These are phyloP conservation scores for Fusarium fujikuroi DNA, from an alignment of 2,329 filamentous ascomycete species.

Conservation along the genomic window DNA sequence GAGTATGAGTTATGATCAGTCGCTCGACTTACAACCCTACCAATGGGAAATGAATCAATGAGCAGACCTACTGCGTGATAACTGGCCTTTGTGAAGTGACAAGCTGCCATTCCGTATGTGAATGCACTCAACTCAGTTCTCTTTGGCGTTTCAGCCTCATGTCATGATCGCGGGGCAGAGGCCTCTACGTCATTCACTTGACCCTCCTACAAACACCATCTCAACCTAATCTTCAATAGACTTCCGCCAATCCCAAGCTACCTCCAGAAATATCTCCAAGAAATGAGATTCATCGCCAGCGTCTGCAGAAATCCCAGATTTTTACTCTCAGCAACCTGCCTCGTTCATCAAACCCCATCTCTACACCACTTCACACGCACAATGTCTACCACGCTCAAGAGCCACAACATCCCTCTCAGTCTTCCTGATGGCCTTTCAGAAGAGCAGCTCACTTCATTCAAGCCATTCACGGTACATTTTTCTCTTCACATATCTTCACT, in stretches of 20 bases:
- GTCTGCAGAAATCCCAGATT: slow-evolving; percentile 5
- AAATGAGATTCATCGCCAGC: slow-evolving; percentile 23
- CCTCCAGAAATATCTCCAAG: not conserved
- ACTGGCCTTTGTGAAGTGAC: not conserved
- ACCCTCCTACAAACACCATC: not conserved
- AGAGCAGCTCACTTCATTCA: slow-evolving; percentile 58
- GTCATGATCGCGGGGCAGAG: not conserved
- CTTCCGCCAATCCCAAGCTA: not conserved
- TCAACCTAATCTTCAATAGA: not conserved
- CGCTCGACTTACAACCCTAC: not conserved
- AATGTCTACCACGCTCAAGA: slow-evolving; percentile 40
- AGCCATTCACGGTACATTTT: slow-evolving; percentile 59
- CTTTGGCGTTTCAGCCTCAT: not conserved
- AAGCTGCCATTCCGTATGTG: not conserved
- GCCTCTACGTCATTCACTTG: slow-evolving; percentile 18
- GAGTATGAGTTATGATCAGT: slow-evolving; percentile 5
- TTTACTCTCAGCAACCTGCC: not conserved
- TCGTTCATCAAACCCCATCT: slow-evolving; percentile 1
- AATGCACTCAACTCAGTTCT: not conserved
- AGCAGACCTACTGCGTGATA: not conserved
- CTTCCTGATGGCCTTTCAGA: slow-evolving; percentile 58
- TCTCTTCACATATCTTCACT: not conserved
- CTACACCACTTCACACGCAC: slow-evolving; percentile 1
- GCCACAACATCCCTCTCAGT: slow-evolving; percentile 53
- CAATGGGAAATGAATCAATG: not conserved